Evolutionary conservation across 2,329 filamentous ascomycete species (phyloP), one percentile per base, ranked within the genome.

Genomic region (Allantophomopsis cytisporea): DNA sequence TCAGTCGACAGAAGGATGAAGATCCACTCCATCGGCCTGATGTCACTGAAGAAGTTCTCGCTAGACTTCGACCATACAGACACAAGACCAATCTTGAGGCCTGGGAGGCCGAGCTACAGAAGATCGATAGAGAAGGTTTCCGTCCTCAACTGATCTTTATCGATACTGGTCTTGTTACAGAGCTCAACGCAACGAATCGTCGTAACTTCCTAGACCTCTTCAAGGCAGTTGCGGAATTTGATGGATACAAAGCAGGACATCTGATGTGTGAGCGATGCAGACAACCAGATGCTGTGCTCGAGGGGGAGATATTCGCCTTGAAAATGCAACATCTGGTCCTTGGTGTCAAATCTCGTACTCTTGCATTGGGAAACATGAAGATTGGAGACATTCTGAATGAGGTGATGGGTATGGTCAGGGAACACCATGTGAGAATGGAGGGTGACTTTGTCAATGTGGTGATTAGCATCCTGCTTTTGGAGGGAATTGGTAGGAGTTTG

Each of bases 401-500:
- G 50, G 91, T 96, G 0, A 66, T 98, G 35, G 71, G 71, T 43
- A 95, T 98, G 87, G 91, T 98, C 21, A 76, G 91, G 40, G 66
- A 69, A 8, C 91, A 98, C 57, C 91, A 98, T 55, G 91, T 98
- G 4, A 73, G 91, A 7, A 72, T 98, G 38, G 91, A 98, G 60
- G 91, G 91, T 7, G 91, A 98, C 57, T 98, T 96, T 55, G 87
- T 98, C 55, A 98, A 98, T 54, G 91, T 98, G 4, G 89, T 98
- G 21, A 81, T 98, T 42, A 94, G 86, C 43, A 95, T 96, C 39
- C 64, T 98, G 28, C 69, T 98, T 2, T 69, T 98, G 2, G 91
- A 98, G 57, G 91, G 91, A 6, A 98, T 96, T 52, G 91, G 91
- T 0, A 73, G 91, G 44, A 85, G 71, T 43, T 63, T 98, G 13